phyloP scores from a whole-genome alignment of 805 yeast species.

The Candida quercuum region DNA sequence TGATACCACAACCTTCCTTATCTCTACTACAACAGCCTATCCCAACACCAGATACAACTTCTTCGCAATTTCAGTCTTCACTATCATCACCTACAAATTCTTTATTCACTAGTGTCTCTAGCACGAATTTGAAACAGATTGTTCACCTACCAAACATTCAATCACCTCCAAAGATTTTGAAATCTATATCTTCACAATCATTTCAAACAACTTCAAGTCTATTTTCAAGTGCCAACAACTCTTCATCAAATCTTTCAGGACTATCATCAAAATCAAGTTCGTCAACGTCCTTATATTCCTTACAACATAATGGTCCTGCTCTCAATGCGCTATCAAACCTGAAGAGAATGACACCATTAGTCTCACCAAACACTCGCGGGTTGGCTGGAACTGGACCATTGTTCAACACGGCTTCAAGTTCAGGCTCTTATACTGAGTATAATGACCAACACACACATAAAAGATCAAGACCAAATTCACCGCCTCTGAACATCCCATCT shows the following conservation, averaged over 20 bases:
- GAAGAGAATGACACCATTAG: constrained; percentile 38
- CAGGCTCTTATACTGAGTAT: constrained; percentile 28
- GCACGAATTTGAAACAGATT: constrained; percentile 6
- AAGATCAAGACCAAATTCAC: constrained; percentile 45
- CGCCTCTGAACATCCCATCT: constrained; percentile 22
- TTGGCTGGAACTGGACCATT: not conserved
- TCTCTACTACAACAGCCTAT: constrained; percentile 5
- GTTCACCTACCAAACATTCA: constrained; percentile 22
- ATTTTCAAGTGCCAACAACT: constrained; percentile 19
- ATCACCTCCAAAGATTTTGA: constrained; percentile 26
- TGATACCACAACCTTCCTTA: constrained; percentile 10
- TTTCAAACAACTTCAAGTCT: constrained; percentile 19
- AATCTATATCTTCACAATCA: constrained; percentile 19
- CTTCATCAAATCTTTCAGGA: constrained; percentile 21
- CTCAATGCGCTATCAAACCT: constrained; percentile 20
- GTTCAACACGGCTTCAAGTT: not conserved
- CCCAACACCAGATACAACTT: too few species aligned
- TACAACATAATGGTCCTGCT: constrained; percentile 4
- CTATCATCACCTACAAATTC: not conserved
- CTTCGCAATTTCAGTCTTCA: not conserved
- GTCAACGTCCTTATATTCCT: constrained; percentile 20
- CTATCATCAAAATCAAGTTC: constrained; percentile 24
- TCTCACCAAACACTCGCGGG: constrained; percentile 15
- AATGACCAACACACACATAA: constrained; percentile 24
- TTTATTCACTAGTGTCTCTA: constrained; percentile 9